phyloP scores from a whole-genome alignment of 306 rosid species.

The Corylus avellana region DNA sequence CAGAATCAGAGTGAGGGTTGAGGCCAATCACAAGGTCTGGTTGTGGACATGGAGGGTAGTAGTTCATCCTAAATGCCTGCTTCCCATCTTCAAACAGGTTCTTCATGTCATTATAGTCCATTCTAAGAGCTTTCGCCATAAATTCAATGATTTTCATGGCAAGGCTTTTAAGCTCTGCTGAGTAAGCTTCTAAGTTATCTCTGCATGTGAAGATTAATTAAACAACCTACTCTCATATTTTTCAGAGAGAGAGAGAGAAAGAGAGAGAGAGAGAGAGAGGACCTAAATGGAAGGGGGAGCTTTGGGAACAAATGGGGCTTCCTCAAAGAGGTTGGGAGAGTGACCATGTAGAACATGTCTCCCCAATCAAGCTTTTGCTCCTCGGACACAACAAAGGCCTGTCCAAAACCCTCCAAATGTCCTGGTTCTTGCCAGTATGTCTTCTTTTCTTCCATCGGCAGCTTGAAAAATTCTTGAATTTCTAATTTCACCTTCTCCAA shows the following conservation, averaged over 20 bases:
- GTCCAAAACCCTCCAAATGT: constrained; percentile 35
- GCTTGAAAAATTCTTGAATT: constrained; percentile 22
- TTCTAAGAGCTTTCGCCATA: constrained; percentile 25
- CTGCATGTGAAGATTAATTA: neutral
- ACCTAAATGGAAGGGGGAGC: constrained; percentile 30
- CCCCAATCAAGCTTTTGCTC: constrained; percentile 11
- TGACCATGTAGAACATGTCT: neutral
- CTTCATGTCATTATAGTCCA: constrained; percentile 26
- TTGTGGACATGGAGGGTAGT: constrained; percentile 47
- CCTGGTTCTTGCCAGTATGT: constrained; percentile 25
- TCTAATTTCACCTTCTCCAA: constrained; percentile 32
- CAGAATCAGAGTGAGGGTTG: constrained; percentile 31
- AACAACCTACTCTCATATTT: no score
- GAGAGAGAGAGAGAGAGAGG: no score
- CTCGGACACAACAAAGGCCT: constrained; percentile 11
- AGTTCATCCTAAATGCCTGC: constrained; percentile 38
- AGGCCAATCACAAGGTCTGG: constrained; percentile 41
- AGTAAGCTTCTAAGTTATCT: constrained; percentile 31
- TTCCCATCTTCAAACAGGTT: constrained; percentile 31
- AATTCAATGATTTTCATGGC: constrained; percentile 19
- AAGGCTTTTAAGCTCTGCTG: constrained; percentile 16
- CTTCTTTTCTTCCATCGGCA: constrained; percentile 32
- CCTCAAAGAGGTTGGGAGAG: constrained; percentile 8
- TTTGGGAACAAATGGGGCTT: constrained; percentile 33
- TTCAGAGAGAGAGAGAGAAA: no score